These are phyloP conservation scores for Sclerotinia trifoliorum DNA, from an alignment of 2,329 filamentous ascomycete species.

Conservation along the genomic window DNA sequence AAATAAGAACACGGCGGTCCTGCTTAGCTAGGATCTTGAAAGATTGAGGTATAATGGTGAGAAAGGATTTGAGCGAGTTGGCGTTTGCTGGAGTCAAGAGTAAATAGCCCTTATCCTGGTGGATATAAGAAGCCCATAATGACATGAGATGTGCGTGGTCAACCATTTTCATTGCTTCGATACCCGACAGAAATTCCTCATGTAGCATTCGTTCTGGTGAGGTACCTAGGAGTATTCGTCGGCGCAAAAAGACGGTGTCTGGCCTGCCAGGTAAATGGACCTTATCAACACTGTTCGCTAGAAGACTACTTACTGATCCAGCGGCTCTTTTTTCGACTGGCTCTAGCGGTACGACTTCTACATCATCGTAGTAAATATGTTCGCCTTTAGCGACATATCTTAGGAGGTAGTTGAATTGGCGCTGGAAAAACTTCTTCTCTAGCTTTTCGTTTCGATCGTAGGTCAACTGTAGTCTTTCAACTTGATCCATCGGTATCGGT, in stretches of 20 bases:
- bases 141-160: conserved; percentile 69
- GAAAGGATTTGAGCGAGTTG: conserved; percentile 64
- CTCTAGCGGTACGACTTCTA: conserved; percentile 69
- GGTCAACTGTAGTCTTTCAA: conserved; percentile 61
- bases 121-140: conserved; percentile 68
- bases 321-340: conserved; percentile 57
- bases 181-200: conserved; percentile 59
- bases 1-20: conserved; percentile 56
- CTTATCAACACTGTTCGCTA: conserved; percentile 50
- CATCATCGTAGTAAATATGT: conserved; percentile 62
- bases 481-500: conserved; percentile 64
- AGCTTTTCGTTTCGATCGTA: conserved; percentile 58
- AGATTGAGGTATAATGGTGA: conserved; percentile 60
- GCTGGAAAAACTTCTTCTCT: conserved; percentile 67
- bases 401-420: conserved; percentile 70
- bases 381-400: conserved; percentile 59
- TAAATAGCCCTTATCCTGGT: conserved; percentile 61
- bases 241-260: conserved; percentile 56
- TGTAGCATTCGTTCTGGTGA: conserved; percentile 47
- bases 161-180: conserved; percentile 57
- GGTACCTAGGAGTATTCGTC: conserved; percentile 54
- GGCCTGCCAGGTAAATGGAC: conserved; percentile 63
- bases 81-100: conserved; percentile 67
- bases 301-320: conserved; percentile 44
- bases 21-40: conserved; percentile 62